Evolutionary conservation across 1,284 basidiomycete genomes (phyloP), one percentile per base, ranked within the genome.

Genomic region (Fistulina hepatica): DNA sequence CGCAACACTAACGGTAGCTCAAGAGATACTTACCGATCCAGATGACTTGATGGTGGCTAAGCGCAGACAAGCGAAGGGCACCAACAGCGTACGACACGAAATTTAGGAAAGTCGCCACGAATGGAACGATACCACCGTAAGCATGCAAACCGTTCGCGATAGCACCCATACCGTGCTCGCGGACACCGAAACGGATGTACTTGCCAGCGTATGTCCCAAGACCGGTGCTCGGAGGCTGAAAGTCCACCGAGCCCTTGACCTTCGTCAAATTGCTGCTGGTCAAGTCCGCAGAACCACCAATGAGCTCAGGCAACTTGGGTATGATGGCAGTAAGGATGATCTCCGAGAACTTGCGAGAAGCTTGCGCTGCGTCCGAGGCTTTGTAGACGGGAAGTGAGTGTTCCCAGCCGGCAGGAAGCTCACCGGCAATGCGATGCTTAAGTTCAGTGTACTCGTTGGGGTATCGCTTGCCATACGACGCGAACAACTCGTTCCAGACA

Each of bases 161-260:
- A 45, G 92, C 92, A 54, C 83, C 88, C 92, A 97, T 97, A 52
- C 72, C 92, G 62, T 97, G 92, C 64, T 97, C 92, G 64, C 92
- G 88, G 43, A 97, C 91, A 78, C 92, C 92, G 65, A 86, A 97
- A 41, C 90, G 85, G 59, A 97, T 78, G 63, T 97, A 95, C 38
- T 81, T 85, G 43, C 92, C 92, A 44, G 76, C 64, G 63, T 91
- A 95, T 48, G 63, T 70, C 44, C 92, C 92, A 37, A 95, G 73
- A 32, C 76, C 76, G 31, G 85, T 90, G 60, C 73, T 81, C 15
- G 86, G 83, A 40, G 77, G 83, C 64, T 97, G 93, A 81, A 97
- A 95, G 65, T 97, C 93, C 45, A 81, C 69, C 40, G 73, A 76
- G 51, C 71, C 71, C 69, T 88, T 84, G 48, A 79, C 81, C 37